These are phyloP conservation scores for Geosiphon pyriformis DNA, from an alignment of 192 early-diverging fungal species.

Conservation along the genomic window DNA sequence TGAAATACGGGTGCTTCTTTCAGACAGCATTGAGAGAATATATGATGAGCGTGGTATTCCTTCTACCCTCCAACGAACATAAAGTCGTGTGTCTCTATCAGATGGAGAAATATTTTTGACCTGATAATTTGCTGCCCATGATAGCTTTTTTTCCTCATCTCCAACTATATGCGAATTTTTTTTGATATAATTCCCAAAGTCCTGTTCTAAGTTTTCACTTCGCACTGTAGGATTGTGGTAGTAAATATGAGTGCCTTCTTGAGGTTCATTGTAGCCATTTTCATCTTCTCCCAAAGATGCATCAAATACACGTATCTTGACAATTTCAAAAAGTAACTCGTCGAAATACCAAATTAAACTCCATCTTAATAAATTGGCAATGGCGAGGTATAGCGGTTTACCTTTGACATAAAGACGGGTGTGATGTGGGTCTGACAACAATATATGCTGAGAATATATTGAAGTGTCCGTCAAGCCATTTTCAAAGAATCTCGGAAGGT, in stretches of 20 bases:
- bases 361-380: conserved; percentile 49
- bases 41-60: conserved; percentile 9
- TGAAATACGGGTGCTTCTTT: not conserved
- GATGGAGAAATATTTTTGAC: too few relatives aligned
- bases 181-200: too few relatives aligned
- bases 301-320: conserved; percentile 37
- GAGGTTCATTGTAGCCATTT: too few relatives aligned
- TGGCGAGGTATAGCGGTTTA: conserved; percentile 41
- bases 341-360: conserved; percentile 52
- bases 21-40: conserved; percentile 11
- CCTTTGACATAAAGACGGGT: conserved; percentile 45
- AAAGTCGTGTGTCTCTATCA: conserved; percentile 21
- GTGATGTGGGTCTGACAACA: conserved; percentile 50
- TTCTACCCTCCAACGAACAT: conserved; percentile 18
- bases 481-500: conserved; percentile 48
- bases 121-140: too few relatives aligned
- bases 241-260: too few relatives aligned
- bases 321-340: conserved; percentile 42
- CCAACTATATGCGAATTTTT: too few relatives aligned
- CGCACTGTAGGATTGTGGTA: too few relatives aligned
- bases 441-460: conserved; percentile 45
- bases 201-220: too few relatives aligned
- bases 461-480: conserved; percentile 37
- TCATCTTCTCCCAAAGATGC: too few relatives aligned
- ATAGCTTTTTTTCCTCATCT: too few relatives aligned